Evolutionary conservation across 805 yeast species (phyloP), one percentile per base, ranked within the genome.

Genomic region (Lipomyces starkeyi): DNA sequence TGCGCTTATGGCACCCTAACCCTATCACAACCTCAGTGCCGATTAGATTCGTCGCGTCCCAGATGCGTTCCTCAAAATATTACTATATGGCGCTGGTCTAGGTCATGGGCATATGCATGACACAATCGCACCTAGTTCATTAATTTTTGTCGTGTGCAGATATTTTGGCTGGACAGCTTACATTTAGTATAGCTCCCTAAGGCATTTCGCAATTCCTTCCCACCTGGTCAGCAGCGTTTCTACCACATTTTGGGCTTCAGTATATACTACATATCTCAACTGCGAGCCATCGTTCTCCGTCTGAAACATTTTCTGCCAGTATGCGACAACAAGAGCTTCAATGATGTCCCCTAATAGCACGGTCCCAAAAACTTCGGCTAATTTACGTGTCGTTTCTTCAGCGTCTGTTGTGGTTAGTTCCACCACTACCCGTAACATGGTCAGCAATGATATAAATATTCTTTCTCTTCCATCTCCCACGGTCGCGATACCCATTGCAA

Each of bases 401-500:
- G 17, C 17, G 17, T 53, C 43, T 13, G 17, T 14, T 14, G 43
- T 37, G 43, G 43, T 37, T 37, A 13, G 43, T 37, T 37, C 43
- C 17, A 37, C 5, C 2, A 53, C 17, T 14, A 17, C 14, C 20
- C 56, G 27, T 14, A 53, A 17, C 56, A 53, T 53, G 20, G 56
- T 27, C 14, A 53, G 32, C 14, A 53, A 5, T 11, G 56, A 25
- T 25, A 27, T 14, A 14, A 53, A 25, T 53, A 53, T 25, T 27
- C 32, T 53, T 14, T 53, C 56, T 53, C 56, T 53, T 13, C 56
- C 56, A 17, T 17, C 32, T 25, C 56, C 56, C 14, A 53, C 5
- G 13, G 56, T 27, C 17, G 56, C 56, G 32, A 53, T 53, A 53
- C 32, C 56, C 27, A 53, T 25, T 13, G 56, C 56, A 25, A 27